Conservation (phyloP, 2,329 filamentous ascomycete genomes). For the Trichoderma sp. region DNA sequence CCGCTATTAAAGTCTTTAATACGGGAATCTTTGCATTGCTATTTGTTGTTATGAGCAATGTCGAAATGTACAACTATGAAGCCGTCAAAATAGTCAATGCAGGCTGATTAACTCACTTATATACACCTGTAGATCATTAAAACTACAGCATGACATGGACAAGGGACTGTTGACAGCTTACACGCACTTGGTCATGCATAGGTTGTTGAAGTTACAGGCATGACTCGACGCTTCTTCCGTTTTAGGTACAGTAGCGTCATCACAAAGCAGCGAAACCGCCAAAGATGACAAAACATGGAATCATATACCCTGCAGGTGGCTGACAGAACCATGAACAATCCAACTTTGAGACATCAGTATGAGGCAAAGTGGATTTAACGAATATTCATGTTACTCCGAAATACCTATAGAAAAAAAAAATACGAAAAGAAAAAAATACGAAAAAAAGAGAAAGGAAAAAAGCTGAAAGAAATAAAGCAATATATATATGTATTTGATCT, state of each 20-base stretch:
- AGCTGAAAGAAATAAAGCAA: background rate
- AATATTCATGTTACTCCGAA: background rate
- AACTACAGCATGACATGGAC: background rate
- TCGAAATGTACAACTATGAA: background rate
- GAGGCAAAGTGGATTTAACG: background rate
- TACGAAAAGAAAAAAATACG: background rate
- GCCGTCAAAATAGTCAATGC: background rate
- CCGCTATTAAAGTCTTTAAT: too few relatives aligned
- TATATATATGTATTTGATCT: background rate
- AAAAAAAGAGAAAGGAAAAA: background rate
- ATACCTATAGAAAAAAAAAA: background rate
- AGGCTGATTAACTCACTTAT: background rate
- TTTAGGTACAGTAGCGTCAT: background rate
- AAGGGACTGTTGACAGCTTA: background rate
- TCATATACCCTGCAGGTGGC: background rate
- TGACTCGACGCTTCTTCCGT: background rate
- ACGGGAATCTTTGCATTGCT: background rate
- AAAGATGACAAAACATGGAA: background rate
- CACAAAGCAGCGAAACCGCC: background rate
- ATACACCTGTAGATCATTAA: background rate
- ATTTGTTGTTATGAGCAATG: background rate
- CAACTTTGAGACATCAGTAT: background rate
- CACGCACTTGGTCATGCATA: background rate
- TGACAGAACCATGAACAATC: background rate
- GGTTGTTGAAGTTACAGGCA: background rate